Conservation (phyloP, 2,329 filamentous ascomycete genomes). For the Alternaria dauci region DNA sequence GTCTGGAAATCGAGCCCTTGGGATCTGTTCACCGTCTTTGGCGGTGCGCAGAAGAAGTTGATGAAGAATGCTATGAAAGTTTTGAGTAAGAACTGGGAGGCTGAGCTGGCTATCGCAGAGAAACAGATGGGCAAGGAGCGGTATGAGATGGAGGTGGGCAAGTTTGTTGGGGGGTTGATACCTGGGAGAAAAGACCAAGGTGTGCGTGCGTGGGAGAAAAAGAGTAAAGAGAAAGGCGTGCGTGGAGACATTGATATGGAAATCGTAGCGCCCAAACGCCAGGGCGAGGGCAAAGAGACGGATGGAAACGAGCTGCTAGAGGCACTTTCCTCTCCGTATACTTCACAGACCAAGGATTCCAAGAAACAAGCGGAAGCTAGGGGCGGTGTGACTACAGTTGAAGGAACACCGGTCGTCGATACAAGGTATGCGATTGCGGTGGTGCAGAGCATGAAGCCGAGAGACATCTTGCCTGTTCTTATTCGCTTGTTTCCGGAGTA, state of each 20-base stretch:
- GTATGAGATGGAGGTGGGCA: too few species aligned
- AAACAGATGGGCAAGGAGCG: too few species aligned
- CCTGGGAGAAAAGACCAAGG: too few species aligned
- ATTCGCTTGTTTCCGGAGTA: slow-evolving; percentile 20
- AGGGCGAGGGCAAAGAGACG: not conserved
- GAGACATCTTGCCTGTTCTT: slow-evolving; percentile 21
- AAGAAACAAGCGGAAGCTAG: not conserved
- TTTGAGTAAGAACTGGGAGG: slow-evolving; percentile 21
- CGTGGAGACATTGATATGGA: too few species aligned
- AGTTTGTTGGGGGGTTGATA: too few species aligned
- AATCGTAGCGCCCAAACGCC: not conserved
- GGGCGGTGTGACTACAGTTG: not conserved
- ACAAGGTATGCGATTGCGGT: not conserved
- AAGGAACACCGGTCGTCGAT: not conserved
- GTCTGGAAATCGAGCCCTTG: slow-evolving; percentile 21
- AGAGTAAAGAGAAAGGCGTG: too few species aligned
- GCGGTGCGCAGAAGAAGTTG: slow-evolving; percentile 22
- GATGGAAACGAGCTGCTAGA: slow-evolving; percentile 16
- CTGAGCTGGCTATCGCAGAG: slow-evolving; percentile 10
- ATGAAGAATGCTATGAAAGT: slow-evolving; percentile 24
- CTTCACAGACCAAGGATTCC: not conserved
- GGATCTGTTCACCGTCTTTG: slow-evolving; percentile 22
- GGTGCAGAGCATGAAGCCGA: not conserved
- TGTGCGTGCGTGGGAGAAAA: too few species aligned
- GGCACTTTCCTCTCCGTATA: slow-evolving; percentile 11